These are phyloP conservation scores for Leishmania tropica DNA, from an alignment of 208 protist genomes.

Conservation along the genomic window DNA sequence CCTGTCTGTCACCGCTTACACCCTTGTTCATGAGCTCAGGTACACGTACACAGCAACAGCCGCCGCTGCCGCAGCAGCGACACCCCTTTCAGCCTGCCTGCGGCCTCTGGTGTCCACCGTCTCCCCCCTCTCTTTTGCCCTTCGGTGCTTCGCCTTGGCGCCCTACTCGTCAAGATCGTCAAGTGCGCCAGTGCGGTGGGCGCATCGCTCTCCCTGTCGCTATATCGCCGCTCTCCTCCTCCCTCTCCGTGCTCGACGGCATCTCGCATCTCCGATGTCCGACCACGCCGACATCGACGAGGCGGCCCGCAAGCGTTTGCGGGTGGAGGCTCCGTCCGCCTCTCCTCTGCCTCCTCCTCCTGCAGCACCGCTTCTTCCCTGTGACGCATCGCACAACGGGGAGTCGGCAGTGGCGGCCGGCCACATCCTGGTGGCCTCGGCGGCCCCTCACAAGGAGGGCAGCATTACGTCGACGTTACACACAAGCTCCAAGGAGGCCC, in stretches of 20 bases:
- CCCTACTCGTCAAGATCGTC: not conserved
- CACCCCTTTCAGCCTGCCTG: not conserved
- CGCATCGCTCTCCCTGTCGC: not conserved
- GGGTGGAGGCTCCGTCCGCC: slow-evolving; percentile 3
- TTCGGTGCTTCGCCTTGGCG: not conserved
- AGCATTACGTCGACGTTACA: slow-evolving; percentile 19
- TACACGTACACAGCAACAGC: not conserved
- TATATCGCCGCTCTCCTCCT: not conserved
- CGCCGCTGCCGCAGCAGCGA: not conserved
- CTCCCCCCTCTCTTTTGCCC: not conserved
- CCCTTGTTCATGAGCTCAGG: not conserved
- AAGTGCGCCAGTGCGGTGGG: not conserved
- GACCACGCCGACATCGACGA: slow-evolving; percentile 6
- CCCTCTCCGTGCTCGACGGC: not conserved
- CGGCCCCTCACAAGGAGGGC: not conserved
- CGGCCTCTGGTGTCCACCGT: not conserved
- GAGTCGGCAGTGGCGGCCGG: not conserved
- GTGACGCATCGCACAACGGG: not conserved
- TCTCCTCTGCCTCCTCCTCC: not conserved
- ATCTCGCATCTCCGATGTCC: not conserved
- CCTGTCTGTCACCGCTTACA: not conserved
- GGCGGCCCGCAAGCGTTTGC: slow-evolving; percentile 26
- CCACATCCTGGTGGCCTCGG: not conserved
- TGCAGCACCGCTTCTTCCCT: not conserved
- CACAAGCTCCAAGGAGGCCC: slow-evolving; percentile 59